Evolutionary conservation across 768 basidiomycete species (phyloP).

Genomic region (Phlegmacium glaucopus): DNA sequence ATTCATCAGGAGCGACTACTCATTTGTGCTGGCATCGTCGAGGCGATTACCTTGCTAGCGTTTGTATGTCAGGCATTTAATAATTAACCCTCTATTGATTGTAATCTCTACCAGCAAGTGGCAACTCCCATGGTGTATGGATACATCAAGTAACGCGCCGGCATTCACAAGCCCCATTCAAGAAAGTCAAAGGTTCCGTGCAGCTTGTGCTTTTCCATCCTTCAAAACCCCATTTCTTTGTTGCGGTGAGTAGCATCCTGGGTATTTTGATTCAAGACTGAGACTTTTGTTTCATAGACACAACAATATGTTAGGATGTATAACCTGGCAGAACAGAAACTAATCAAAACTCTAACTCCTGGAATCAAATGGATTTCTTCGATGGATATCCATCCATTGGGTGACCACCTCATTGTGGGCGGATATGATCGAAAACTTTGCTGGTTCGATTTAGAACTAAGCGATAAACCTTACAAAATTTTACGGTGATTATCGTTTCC

Average conservation of each 20-base stretch:
- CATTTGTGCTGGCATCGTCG: slow-evolving; percentile 91
- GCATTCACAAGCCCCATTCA: slow-evolving; percentile 98
- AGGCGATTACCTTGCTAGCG: slow-evolving; percentile 94
- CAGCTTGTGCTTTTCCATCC: slow-evolving; percentile 96
- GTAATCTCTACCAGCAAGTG: slow-evolving; percentile 44
- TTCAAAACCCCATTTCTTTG: slow-evolving; percentile 91
- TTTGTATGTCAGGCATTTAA: slow-evolving; percentile 60
- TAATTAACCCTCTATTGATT: slow-evolving; percentile 2
- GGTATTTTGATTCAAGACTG: slow-evolving; percentile 3
- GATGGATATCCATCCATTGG: slow-evolving; percentile 94
- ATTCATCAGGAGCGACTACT: slow-evolving; percentile 66
- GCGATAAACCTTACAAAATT: slow-evolving; percentile 95
- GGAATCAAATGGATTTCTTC: slow-evolving; percentile 97
- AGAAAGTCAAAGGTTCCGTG: slow-evolving; percentile 86
- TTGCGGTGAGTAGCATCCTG: slow-evolving; percentile 74
- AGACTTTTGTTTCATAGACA: slow-evolving; percentile 51
- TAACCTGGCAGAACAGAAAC: slow-evolving; percentile 89
- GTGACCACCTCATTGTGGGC: slow-evolving; percentile 95
- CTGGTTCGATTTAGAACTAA: slow-evolving; percentile 98
- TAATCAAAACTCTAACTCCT: slow-evolving; percentile 91
- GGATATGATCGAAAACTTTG: slow-evolving; percentile 97
- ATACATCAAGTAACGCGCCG: slow-evolving; percentile 93
- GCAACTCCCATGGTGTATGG: slow-evolving; percentile 80
- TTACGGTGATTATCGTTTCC: slow-evolving; percentile 57
- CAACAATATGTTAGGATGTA: slow-evolving; percentile 96